Evolutionary conservation across 306 rosid genomes (phyloP), one percentile per base, ranked within the genome.

Genomic region (Rosa chinensis): DNA sequence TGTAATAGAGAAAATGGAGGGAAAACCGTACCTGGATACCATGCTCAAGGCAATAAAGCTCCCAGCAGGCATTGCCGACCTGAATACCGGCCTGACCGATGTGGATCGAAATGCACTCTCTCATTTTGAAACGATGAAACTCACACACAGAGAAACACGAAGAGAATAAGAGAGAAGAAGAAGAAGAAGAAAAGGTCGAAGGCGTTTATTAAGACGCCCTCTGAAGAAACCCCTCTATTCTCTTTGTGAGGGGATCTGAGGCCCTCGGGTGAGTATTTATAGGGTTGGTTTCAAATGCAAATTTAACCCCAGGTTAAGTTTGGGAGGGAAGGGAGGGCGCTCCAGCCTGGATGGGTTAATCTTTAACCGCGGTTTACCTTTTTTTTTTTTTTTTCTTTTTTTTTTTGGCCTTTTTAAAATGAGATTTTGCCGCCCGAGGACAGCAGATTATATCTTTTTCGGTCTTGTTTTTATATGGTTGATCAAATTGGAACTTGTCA

Each of bases 21-120:
- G 61, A 16, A 64, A 69, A 5, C 63, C 48, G 47, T 42, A 93
- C 98, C 84, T 90, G 97, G 72, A 93, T 90, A 49, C 98, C 98
- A 70, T 93, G 98, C 82, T 93, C 98, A 8, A 93, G 97, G 56
- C 98, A 93, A 87, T 91, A 93, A 80, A 93, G 97, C 84, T 93
- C 98, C 98, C 98, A 93, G 88, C 98, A 93, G 17, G 98, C 91
- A 86, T 93, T 93, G 84, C 98, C 98, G 78, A 93, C 97, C 93
- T 93, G 98, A 28, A 93, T 93, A 70, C 98, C 98, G 71, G 98
- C 97, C 92, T 93, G 98, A 62, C 98, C 98, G 78, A 93, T 93
- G 91, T 93, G 98, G 76, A 93, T 74, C 28, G 98, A 93, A 66
- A 93, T 93, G 90, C 98, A 91, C 89, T 93, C 98, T 75, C 98